Conservation (phyloP, 2,329 filamentous ascomycete species). For the Aspergillus brunneoviolaceus region DNA sequence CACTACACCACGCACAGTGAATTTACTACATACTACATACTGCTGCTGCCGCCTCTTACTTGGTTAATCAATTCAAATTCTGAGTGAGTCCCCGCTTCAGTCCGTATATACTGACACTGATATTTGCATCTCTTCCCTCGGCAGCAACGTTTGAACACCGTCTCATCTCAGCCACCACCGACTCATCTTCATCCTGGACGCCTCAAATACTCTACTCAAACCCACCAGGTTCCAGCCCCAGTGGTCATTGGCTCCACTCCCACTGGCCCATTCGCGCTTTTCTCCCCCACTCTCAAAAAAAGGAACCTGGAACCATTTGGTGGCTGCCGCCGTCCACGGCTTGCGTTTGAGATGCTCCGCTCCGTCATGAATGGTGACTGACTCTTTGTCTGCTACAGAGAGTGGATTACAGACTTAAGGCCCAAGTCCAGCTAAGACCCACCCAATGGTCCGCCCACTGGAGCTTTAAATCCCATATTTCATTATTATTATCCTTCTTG, state of each 20-base stretch:
- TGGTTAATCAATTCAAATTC: background rate
- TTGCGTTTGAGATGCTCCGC: conserved; percentile 23
- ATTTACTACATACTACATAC: background rate
- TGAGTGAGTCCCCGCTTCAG: too few species aligned
- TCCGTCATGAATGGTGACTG: conserved; percentile 14
- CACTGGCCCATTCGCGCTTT: conserved; percentile 14
- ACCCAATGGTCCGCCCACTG: background rate
- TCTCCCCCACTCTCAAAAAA: conserved; percentile 8
- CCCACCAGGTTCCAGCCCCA: conserved; percentile 12
- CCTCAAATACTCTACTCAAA: conserved; percentile 12
- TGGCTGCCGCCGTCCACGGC: conserved; percentile 13
- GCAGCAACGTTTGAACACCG: background rate
- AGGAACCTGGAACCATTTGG: conserved; percentile 15
- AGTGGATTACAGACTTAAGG: background rate
- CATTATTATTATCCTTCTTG: background rate
- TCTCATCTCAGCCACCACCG: conserved; percentile 3
- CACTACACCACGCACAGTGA: background rate
- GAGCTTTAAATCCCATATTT: conserved; percentile 3
- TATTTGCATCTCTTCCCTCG: background rate
- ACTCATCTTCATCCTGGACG: conserved; percentile 1
- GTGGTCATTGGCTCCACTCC: conserved; percentile 22
- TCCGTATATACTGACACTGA: too few species aligned
- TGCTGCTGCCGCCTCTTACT: background rate
- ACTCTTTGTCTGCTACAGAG: conserved; percentile 8
- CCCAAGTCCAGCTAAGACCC: background rate